These are phyloP conservation scores for Moringa oleifera DNA, from an alignment of 345 rosid species.

Conservation along the genomic window DNA sequence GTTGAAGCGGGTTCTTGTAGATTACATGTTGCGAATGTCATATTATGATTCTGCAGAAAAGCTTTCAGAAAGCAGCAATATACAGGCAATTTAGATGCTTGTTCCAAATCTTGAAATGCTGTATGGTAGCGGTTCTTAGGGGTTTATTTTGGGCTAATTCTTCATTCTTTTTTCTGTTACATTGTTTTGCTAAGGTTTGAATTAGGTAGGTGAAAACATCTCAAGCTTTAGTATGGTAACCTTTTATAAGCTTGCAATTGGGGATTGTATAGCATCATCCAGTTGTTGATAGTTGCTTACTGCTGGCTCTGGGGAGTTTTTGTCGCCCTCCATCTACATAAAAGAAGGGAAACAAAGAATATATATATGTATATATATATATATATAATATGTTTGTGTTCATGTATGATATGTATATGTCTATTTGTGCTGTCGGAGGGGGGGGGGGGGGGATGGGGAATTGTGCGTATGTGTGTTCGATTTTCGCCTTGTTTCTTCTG, in stretches of 20 bases:
- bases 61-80: constrained; percentile 69
- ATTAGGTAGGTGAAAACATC: neutral
- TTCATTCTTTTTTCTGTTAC: neutral
- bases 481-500: neutral
- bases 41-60: constrained; percentile 74
- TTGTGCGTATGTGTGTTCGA: neutral
- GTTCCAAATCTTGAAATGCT: constrained; percentile 10
- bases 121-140: neutral
- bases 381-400: too few species aligned
- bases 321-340: too few species aligned
- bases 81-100: constrained; percentile 40
- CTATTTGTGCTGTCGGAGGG: neutral
- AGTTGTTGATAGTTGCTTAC: too few species aligned
- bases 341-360: too few species aligned
- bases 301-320: too few species aligned
- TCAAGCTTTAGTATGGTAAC: neutral
- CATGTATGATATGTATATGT: too few species aligned
- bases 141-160: too few species aligned
- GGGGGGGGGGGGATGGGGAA: neutral
- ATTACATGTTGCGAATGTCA: constrained; percentile 90
- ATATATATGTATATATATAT: too few species aligned
- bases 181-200: too few species aligned
- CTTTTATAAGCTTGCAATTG: neutral
- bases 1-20: constrained; percentile 82
- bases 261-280: neutral